A percentile compares a stretch with the other conserved stretches of the same genome.
These are phyloP conservation scores for Yamadazyma sp. DNA, from an alignment of 1,139 yeast species.

Conservation along the genomic window DNA sequence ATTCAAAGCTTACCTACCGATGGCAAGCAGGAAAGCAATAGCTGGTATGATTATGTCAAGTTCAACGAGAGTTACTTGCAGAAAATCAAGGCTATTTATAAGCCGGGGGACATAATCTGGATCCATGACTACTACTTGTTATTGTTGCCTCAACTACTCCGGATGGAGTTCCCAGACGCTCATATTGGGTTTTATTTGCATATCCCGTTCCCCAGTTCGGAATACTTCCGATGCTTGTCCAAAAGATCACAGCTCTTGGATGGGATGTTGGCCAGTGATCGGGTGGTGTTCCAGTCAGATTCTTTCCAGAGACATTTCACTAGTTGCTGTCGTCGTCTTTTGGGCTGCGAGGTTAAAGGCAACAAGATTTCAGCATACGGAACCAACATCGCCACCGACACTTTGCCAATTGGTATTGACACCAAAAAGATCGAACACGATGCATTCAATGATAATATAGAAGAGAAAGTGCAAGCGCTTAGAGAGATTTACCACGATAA, in stretches of 20 bases:
- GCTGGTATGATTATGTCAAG: constrained; percentile 91
- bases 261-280: constrained; percentile 88
- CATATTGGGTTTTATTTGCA: constrained; percentile 82
- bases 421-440: constrained; percentile 62
- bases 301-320: constrained; percentile 89
- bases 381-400: constrained; percentile 65
- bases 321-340: constrained; percentile 80
- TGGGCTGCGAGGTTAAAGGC: constrained; percentile 67
- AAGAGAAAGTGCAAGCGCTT: constrained; percentile 48
- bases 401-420: constrained; percentile 87
- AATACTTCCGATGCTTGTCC: constrained; percentile 85
- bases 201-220: constrained; percentile 94
- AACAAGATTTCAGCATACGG: constrained; percentile 74
- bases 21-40: constrained; percentile 68
- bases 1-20: constrained; percentile 68
- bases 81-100: constrained; percentile 67
- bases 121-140: constrained; percentile 89
- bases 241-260: constrained; percentile 79
- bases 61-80: constrained; percentile 90
- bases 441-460: constrained; percentile 40
- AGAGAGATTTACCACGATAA: constrained; percentile 69
- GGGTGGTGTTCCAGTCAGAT: constrained; percentile 81
- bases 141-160: constrained; percentile 79
- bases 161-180: constrained; percentile 81
- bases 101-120: constrained; percentile 94